A percentile compares a stretch with the other conserved stretches of the same genome.
Conservation (phyloP, 2,329 filamentous ascomycete species). For the Incumbomyces delicatus region DNA sequence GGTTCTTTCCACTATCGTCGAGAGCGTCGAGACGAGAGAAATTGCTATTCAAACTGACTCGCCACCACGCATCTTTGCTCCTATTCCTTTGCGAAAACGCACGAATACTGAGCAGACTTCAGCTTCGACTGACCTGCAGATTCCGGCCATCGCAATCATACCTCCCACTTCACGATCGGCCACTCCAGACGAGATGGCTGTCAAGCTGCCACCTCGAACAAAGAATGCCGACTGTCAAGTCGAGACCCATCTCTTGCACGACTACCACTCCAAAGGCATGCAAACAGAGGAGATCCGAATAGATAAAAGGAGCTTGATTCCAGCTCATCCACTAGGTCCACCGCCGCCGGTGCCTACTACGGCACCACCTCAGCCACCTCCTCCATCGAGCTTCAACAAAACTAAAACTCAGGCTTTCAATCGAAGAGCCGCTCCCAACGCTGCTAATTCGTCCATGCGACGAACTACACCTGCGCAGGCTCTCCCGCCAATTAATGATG, state of each 20-base stretch:
- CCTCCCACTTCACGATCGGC: constrained; percentile 77
- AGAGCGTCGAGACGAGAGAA: constrained; percentile 16
- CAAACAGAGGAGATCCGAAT: constrained; percentile 90
- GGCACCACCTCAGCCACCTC: constrained; percentile 18
- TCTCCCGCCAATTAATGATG: constrained; percentile 48
- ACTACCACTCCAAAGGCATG: constrained; percentile 48
- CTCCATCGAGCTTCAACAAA: constrained; percentile 32
- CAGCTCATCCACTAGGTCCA: constrained; percentile 63
- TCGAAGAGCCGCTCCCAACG: background rate
- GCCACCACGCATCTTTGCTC: constrained; percentile 5
- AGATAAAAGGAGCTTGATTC: constrained; percentile 62
- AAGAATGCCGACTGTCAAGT: constrained; percentile 82
- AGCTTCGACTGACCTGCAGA: constrained; percentile 34
- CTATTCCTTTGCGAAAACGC: constrained; percentile 13
- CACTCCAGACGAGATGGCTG: constrained; percentile 58
- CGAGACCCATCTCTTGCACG: constrained; percentile 39
- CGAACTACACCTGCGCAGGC: constrained; percentile 20
- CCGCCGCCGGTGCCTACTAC: constrained; percentile 55
- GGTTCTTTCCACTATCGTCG: constrained; percentile 15
- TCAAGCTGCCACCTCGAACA: constrained; percentile 66
- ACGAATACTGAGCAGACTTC: constrained; percentile 17
- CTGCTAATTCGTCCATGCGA: constrained; percentile 21
- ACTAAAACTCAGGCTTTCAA: background rate
- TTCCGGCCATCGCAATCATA: constrained; percentile 85
- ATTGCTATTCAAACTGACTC: constrained; percentile 18